Evolutionary conservation across 352 stramenopile genomes (phyloP).

Genomic region (Blastocystis sp.): DNA sequence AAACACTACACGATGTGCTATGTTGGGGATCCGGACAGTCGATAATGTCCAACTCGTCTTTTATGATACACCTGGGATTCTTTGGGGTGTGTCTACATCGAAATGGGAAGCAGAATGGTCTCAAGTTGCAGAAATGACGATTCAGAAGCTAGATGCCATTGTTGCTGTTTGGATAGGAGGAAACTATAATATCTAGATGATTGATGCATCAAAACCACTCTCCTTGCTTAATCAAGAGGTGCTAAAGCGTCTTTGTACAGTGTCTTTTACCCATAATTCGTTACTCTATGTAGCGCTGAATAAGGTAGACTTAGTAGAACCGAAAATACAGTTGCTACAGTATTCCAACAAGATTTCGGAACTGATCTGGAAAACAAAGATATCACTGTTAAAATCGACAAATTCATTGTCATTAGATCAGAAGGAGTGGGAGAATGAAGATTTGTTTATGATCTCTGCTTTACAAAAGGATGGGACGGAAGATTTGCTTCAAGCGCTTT

Average conservation of each 20-base stretch:
- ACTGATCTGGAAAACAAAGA: slow-evolving; percentile 58
- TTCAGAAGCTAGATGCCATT: slow-evolving; percentile 17
- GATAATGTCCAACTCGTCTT: slow-evolving; percentile 64
- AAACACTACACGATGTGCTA: slow-evolving; percentile 65
- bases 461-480: slow-evolving; percentile 44
- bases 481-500: slow-evolving; percentile 18
- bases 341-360: slow-evolving; percentile 16
- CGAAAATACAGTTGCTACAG: slow-evolving; percentile 1
- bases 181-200: background rate
- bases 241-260: slow-evolving; percentile 7
- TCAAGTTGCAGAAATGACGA: background rate
- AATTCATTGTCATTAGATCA: background rate
- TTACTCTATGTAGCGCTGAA: slow-evolving; percentile 51
- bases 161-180: slow-evolving; percentile 22
- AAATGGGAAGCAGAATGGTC: background rate
- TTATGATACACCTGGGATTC: slow-evolving; percentile 65
- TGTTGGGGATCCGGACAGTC: slow-evolving; percentile 64
- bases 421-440: slow-evolving; percentile 53
- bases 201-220: slow-evolving; percentile 38
- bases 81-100: background rate
- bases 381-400: background rate
- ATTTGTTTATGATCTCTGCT: slow-evolving; percentile 58
- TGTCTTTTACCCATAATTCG: background rate
- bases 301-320: slow-evolving; percentile 42
- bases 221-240: background rate